These are phyloP conservation scores for Zea mays DNA, from an alignment of 176 grass and related monocot species.

Conservation along the genomic window DNA sequence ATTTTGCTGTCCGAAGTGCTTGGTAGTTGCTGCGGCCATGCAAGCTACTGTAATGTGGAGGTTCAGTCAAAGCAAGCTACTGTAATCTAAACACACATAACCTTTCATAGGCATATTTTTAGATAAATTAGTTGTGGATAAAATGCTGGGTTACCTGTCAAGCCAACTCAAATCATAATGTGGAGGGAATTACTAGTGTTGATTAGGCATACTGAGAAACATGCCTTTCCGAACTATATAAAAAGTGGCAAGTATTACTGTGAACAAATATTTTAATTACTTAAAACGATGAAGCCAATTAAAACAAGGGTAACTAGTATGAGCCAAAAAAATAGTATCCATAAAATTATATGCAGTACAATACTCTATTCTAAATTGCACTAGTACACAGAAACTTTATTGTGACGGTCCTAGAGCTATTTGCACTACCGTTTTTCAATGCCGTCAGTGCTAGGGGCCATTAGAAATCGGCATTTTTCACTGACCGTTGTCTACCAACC, in stretches of 20 bases:
- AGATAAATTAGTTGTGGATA: background rate
- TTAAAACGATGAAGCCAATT: background rate
- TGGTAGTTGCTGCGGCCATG: background rate
- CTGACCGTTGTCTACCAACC: too few species aligned
- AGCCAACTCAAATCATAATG: background rate
- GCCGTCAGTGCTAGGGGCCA: too few species aligned
- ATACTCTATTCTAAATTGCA: too few species aligned
- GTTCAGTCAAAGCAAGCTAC: background rate
- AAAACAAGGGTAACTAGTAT: background rate
- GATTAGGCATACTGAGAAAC: background rate
- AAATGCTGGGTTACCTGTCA: background rate
- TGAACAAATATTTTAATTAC: background rate
- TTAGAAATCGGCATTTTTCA: too few species aligned
- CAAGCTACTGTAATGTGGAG: background rate
- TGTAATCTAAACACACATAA: background rate
- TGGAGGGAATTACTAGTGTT: background rate
- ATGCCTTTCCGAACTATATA: background rate
- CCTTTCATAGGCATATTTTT: background rate
- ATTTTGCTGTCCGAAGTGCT: slow-evolving; percentile 18
- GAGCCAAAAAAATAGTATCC: background rate
- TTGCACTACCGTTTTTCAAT: too few species aligned
- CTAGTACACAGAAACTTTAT: too few species aligned
- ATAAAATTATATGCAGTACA: background rate
- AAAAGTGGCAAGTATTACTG: background rate
- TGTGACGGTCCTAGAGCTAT: too few species aligned